Evolutionary conservation across 345 rosid species (phyloP), one percentile per base, ranked within the genome.

Genomic region (Murraya koenigii): DNA sequence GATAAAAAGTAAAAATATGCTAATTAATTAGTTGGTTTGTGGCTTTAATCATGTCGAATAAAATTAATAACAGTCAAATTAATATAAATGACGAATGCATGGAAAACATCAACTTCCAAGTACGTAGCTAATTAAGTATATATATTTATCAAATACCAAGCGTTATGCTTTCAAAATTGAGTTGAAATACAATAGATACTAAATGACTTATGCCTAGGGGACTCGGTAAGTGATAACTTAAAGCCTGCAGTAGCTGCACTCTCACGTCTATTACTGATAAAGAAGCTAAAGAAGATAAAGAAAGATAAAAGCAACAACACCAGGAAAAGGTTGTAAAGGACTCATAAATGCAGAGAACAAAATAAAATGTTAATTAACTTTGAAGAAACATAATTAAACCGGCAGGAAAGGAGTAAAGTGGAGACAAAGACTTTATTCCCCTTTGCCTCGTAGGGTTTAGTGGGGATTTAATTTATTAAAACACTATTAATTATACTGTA

Each of bases 361-460:
- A 75, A 74, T 30, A 44, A 69, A 84, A 84, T 71, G 78, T 71
- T 66, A 77, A 71, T 62, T 81, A 65, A 75, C 78, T 84, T 81
- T 81, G 73, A 83, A 80, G 75, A 75, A 81, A 66, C 81, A 83
- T 70, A 72, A 81, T 77, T 84, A 67, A 58, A 72, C 65, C 17
- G n/a, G 77, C 61, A 62, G 69, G 69, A 25, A 83, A 72, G 85
- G 85, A 83, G 81, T 85, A 85, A 85, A 85, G 90, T 55, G 82
- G 80, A 76, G 76, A 62, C 76, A 75, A 75, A 72, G 44, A 8
- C 81, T 85, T 80, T 85, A 59, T 75, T 74, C 68, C 22, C 56
- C 35, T 79, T 77, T 81, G 26, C 63, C 60, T 61, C 44, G 64
- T 71, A 38, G 30, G 25, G 69, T 41, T 74, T 55, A 41, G 63